Conservation (phyloP, 371 early-diverging fungal species). For the Saksenaea vasiformis region DNA sequence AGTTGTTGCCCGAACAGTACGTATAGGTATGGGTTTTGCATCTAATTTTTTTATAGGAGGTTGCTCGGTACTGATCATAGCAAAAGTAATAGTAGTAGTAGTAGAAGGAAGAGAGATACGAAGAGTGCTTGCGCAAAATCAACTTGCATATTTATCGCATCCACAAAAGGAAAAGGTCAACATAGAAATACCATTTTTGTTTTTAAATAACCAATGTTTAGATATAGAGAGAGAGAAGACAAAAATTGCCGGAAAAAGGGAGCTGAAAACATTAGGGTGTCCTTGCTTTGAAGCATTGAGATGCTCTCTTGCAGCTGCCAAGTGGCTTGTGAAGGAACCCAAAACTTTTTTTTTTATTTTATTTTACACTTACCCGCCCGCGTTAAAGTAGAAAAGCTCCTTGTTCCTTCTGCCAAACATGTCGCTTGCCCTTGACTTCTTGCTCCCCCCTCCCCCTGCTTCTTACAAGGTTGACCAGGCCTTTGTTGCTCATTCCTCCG, state of each 20-base stretch:
- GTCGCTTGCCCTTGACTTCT: slow-evolving; percentile 63
- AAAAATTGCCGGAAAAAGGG: slow-evolving; percentile 2
- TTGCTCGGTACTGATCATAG: background rate
- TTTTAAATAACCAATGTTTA: slow-evolving; percentile 1
- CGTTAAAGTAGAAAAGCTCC: background rate
- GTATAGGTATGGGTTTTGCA: background rate
- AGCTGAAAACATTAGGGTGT: slow-evolving; percentile 1
- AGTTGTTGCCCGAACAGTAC: background rate
- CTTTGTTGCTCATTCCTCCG: slow-evolving; percentile 47
- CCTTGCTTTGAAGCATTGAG: background rate
- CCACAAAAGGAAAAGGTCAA: slow-evolving; percentile 4
- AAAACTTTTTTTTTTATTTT: background rate
- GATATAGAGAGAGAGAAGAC: background rate
- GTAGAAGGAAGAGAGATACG: background rate
- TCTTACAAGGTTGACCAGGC: slow-evolving; percentile 59
- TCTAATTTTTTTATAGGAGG: background rate
- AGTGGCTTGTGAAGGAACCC: background rate
- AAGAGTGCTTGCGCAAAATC: background rate
- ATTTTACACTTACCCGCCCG: background rate
- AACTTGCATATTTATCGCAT: background rate
- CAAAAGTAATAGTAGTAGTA: background rate
- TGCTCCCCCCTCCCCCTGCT: slow-evolving; percentile 68
- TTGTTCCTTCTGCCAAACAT: slow-evolving; percentile 18
- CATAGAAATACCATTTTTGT: slow-evolving; percentile 2
- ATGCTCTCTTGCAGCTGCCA: background rate